Evolutionary conservation across 176 grass and related monocot species (phyloP).

Genomic region (Hordeum vulgare): MorexV3_pseudomolecules_assembly NC_058524.1:413780336-413780835

Average conservation of each 20-base stretch:
- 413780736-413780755: not conserved
- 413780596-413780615: not conserved
- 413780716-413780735: constrained; percentile 8
- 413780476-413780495: not conserved
- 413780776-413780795: constrained; percentile 5
- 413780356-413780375: too few relatives aligned
- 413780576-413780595: not conserved
- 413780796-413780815: too few relatives aligned
- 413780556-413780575: not conserved
- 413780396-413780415: too few relatives aligned
- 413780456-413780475: not conserved
- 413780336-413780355: too few relatives aligned
- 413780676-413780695: constrained; percentile 21
- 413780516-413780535: not conserved
- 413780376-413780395: too few relatives aligned
- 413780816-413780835: too few relatives aligned
- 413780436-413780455: not conserved
- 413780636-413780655: not conserved
- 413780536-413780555: not conserved
- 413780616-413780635: not conserved
- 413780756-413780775: not conserved
- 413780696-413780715: not conserved
- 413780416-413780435: too few relatives aligned
- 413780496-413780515: not conserved
- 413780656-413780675: not conserved